A percentile compares a stretch with the other conserved stretches of the same genome.
Conservation (phyloP, 768 basidiomycete species). For the Termitomyces sp. region DNA sequence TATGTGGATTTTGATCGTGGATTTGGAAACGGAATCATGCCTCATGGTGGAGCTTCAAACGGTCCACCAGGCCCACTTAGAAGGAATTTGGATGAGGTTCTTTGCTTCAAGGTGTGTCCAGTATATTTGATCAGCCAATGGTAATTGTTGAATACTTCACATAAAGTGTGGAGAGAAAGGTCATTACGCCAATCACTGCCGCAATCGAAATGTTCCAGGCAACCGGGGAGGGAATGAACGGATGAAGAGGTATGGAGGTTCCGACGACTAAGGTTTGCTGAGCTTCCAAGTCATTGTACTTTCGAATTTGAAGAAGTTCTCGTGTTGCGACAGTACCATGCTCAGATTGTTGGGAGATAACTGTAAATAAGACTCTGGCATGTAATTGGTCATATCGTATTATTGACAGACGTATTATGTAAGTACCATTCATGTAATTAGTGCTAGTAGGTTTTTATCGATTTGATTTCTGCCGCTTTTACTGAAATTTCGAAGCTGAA, state of each 20-base stretch:
- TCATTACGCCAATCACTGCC: conserved; percentile 93
- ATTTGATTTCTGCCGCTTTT: no score
- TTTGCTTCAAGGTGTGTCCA: conserved; percentile 76
- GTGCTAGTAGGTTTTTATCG: no score
- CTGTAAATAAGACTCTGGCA: no score
- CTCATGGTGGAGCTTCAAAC: conserved; percentile 20
- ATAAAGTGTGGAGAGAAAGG: conserved; percentile 85
- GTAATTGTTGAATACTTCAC: conserved; percentile 6
- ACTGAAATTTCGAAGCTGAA: no score
- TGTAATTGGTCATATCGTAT: no score
- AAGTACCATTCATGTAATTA: no score
- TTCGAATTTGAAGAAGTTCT: no score
- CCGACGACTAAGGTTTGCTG: conserved; percentile 6
- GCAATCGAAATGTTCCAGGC: conserved; percentile 87
- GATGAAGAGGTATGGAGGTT: conserved; percentile 35
- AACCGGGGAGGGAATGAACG: conserved; percentile 82
- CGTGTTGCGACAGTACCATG: no score
- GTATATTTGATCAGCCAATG: not conserved
- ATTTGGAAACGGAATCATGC: conserved; percentile 30
- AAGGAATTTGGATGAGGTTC: conserved; percentile 77
- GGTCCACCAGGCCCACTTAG: conserved; percentile 38
- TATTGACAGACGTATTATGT: no score
- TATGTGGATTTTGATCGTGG: conserved; percentile 73
- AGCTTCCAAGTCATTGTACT: not conserved
- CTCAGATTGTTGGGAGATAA: no score